These are phyloP conservation scores for Straminergon stramineum DNA, from an alignment of 225 moss, liverwort and hornwort genomes.

Conservation along the genomic window DNA sequence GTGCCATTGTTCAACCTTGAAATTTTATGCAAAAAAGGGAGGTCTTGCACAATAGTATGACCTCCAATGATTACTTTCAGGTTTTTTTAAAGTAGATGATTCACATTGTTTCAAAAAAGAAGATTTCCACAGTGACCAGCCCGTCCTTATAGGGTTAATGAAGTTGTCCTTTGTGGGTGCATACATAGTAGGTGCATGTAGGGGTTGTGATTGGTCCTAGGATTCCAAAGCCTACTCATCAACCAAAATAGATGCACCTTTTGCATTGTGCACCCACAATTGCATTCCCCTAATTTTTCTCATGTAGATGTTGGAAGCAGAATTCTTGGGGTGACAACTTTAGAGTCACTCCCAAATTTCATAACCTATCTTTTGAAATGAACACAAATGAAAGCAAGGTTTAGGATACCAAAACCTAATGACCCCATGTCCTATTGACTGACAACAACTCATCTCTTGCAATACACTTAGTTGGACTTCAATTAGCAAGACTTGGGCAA, in stretches of 20 bases:
- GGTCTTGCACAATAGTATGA: no score
- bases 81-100: no score
- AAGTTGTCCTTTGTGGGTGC: neutral
- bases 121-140: no score
- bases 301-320: neutral
- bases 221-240: neutral
- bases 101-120: no score
- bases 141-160: no score
- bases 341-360: fast-evolving
- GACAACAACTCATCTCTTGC: neutral
- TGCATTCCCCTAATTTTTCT: neutral
- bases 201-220: neutral
- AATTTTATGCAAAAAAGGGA: no score
- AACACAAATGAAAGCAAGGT: neutral
- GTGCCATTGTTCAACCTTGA: no score
- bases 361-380: neutral
- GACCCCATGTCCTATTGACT: neutral
- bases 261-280: fast-evolving
- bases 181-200: neutral
- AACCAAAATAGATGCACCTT: neutral
- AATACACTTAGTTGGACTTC: neutral
- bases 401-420: neutral
- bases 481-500: neutral
- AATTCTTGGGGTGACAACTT: neutral
- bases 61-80: no score